Conservation (phyloP, 2,329 filamentous ascomycete genomes). For the Ascochyta viciae-villosae region DNA sequence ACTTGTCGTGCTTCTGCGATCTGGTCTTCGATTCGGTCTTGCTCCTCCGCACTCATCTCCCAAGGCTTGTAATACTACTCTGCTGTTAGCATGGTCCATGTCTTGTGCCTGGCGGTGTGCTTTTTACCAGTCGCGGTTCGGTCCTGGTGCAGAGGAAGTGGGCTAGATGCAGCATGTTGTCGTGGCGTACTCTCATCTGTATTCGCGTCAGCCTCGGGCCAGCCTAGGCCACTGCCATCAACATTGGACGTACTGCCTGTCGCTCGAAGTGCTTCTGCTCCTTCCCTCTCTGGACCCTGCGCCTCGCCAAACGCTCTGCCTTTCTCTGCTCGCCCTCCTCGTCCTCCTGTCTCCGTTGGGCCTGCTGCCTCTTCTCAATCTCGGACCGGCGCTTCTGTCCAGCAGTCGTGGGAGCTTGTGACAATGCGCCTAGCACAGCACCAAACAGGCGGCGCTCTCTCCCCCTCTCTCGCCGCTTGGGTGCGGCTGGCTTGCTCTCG, state of each 20-base stretch:
- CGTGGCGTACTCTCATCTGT: conserved; percentile 78
- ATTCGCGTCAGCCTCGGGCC: conserved; percentile 25
- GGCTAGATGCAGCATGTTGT: conserved; percentile 74
- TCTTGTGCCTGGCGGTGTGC: background rate
- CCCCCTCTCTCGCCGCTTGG: conserved; percentile 69
- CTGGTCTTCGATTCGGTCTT: conserved; percentile 74
- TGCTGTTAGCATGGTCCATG: conserved; percentile 32
- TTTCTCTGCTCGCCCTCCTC: conserved; percentile 73
- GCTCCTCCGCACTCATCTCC: conserved; percentile 73
- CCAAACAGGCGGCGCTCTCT: conserved; percentile 87
- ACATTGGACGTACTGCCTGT: conserved; percentile 66
- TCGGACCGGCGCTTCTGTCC: conserved; percentile 74
- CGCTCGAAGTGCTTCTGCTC: conserved; percentile 80
- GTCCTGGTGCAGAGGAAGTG: conserved; percentile 75
- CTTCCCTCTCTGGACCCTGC: conserved; percentile 66
- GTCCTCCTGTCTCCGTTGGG: conserved; percentile 75
- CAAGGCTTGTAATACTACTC: conserved; percentile 84
- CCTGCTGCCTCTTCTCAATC: conserved; percentile 82
- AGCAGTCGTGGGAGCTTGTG: conserved; percentile 68
- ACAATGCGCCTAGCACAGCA: conserved; percentile 77
- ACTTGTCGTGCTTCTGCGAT: conserved; percentile 68
- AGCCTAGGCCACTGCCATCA: conserved; percentile 6
- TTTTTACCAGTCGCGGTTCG: conserved; percentile 75
- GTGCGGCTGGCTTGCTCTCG: conserved; percentile 47
- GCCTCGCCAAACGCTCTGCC: conserved; percentile 68